These are phyloP conservation scores for Phytophthora megakarya DNA, from an alignment of 352 stramenopile species.

Conservation along the genomic window DNA sequence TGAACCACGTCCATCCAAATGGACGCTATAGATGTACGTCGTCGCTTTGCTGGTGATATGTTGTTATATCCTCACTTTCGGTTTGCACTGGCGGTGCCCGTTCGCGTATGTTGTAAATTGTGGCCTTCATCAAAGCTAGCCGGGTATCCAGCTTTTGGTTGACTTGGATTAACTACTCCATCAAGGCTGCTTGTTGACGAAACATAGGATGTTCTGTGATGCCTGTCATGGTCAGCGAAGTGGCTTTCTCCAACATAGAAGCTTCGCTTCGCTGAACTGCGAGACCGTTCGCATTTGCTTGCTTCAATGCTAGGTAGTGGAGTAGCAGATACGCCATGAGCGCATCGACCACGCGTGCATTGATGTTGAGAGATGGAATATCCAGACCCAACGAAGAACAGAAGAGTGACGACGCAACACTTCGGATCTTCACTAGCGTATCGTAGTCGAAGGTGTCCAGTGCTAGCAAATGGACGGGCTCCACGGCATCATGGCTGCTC, in stretches of 20 bases:
- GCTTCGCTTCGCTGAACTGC: conserved; percentile 4
- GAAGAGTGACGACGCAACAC: background rate
- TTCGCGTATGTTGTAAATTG: background rate
- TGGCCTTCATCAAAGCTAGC: background rate
- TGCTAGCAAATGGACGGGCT: background rate
- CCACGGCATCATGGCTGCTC: conserved; percentile 1
- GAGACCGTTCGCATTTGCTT: background rate
- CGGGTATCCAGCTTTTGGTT: background rate
- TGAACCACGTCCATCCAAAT: conserved; percentile 13
- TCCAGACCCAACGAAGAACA: background rate
- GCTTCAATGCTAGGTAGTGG: conserved; percentile 14
- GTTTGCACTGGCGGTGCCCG: too few species aligned
- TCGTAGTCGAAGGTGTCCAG: conserved; percentile 2
- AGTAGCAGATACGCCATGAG: conserved; percentile 18
- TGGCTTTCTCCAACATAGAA: background rate
- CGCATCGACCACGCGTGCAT: conserved; percentile 8
- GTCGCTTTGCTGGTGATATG: background rate
- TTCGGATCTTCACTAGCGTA: conserved; percentile 7
- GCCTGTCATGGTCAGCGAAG: conserved; percentile 1
- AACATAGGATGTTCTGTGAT: conserved; percentile 1
- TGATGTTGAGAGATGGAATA: conserved; percentile 10
- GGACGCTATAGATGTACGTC: background rate
- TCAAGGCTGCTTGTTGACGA: conserved; percentile 6
- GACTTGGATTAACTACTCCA: conserved; percentile 11
- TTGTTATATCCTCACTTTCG: conserved; percentile 1